Conservation (phyloP, 2,329 filamentous ascomycete species). For the Dryadomyces quercus-mongolicae region DNA sequence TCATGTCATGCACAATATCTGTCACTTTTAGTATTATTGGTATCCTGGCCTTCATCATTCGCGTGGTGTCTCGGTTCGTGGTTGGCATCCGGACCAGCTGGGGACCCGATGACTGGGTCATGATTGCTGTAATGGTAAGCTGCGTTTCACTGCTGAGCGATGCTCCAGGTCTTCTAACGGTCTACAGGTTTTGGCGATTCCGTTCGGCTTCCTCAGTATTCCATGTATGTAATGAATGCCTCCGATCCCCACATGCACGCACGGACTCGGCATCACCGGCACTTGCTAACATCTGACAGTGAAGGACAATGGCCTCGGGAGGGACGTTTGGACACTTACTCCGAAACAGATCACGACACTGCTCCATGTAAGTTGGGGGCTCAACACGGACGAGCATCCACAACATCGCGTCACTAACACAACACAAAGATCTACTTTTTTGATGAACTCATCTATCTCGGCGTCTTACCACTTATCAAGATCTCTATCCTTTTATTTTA, state of each 20-base stretch:
- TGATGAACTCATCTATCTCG: slow-evolving; percentile 19
- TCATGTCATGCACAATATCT: slow-evolving; percentile 15
- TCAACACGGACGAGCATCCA: not conserved
- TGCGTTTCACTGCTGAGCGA: no score
- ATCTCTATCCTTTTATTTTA: slow-evolving; percentile 26
- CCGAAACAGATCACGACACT: slow-evolving; percentile 28
- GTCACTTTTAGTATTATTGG: slow-evolving; percentile 18
- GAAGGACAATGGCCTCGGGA: slow-evolving; percentile 25
- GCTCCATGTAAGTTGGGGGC: slow-evolving; percentile 19
- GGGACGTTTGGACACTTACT: slow-evolving; percentile 30
- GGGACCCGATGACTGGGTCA: slow-evolving; percentile 20
- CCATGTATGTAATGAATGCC: slow-evolving; percentile 13
- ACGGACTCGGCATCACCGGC: not conserved
- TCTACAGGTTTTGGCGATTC: slow-evolving; percentile 14
- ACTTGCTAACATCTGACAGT: slow-evolving; percentile 15
- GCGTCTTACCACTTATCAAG: slow-evolving; percentile 19
- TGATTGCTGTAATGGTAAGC: slow-evolving; percentile 7
- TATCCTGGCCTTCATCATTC: slow-evolving; percentile 17
- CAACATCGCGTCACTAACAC: not conserved
- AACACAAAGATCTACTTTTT: slow-evolving; percentile 16
- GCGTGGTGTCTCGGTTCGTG: slow-evolving; percentile 17
- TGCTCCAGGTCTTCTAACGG: slow-evolving; percentile 5
- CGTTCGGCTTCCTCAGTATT: slow-evolving; percentile 14
- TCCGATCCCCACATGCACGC: no score
- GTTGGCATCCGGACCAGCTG: slow-evolving; percentile 15